phyloP scores from a whole-genome alignment of 2,329 filamentous ascomycete species.

The Arachnopeziza araneosa region DNA sequence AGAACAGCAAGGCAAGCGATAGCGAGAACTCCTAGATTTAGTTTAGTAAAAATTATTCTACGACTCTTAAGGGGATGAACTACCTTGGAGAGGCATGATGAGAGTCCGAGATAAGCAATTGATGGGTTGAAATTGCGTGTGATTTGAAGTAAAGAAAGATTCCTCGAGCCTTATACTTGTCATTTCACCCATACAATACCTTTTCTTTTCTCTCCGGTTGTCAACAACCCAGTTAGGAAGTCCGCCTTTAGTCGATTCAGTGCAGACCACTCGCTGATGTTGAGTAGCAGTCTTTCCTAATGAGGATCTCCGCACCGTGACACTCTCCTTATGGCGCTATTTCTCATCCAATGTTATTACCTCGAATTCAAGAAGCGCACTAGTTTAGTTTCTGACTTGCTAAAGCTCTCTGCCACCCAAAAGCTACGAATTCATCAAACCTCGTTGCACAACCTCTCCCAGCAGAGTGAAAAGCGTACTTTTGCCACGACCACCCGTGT shows the following conservation, averaged over 20 bases:
- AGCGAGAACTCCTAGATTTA: not conserved
- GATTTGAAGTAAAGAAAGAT: not conserved
- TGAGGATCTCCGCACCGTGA: too few species aligned
- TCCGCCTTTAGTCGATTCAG: not conserved
- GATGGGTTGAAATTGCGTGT: not conserved
- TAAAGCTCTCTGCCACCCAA: too few species aligned
- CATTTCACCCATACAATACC: not conserved
- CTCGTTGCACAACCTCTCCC: too few species aligned
- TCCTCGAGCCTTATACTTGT: not conserved
- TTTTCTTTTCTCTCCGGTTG: not conserved
- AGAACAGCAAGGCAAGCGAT: not conserved
- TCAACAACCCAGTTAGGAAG: not conserved
- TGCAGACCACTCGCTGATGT: not conserved
- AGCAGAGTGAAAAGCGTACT: too few species aligned
- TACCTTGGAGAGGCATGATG: not conserved
- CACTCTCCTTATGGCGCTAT: too few species aligned
- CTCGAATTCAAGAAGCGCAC: too few species aligned
- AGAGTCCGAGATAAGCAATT: not conserved
- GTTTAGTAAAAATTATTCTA: not conserved
- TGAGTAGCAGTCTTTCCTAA: not conserved
- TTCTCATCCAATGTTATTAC: too few species aligned
- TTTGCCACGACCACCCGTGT: too few species aligned
- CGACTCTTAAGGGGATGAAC: not conserved
- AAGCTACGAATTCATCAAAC: too few species aligned
- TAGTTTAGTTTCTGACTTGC: too few species aligned